Evolutionary conservation across 2,329 filamentous ascomycete species (phyloP).

Genomic region (Neonectria sp.): DNA sequence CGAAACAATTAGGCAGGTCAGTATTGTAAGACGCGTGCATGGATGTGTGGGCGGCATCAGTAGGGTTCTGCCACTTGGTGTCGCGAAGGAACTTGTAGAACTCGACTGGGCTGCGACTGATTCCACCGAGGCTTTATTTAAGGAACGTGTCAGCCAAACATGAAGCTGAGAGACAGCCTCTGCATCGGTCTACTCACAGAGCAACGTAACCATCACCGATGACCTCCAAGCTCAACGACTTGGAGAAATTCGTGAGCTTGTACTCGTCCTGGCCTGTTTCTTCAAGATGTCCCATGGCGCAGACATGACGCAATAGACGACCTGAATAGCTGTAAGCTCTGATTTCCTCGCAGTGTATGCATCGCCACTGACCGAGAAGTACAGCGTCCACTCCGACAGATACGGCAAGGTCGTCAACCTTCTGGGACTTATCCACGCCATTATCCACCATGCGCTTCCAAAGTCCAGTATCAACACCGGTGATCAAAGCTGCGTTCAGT

Average conservation of each 20-base stretch:
- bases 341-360: constrained; percentile 5
- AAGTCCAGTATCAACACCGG: constrained; percentile 53
- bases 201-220: constrained; percentile 51
- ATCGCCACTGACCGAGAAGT: constrained; percentile 45
- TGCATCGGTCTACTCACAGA: constrained; percentile 32
- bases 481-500: constrained; percentile 39
- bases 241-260: constrained; percentile 53
- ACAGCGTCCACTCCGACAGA: constrained; percentile 45
- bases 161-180: not conserved
- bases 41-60: constrained; percentile 13
- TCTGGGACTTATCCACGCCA: constrained; percentile 48
- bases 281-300: constrained; percentile 53
- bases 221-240: constrained; percentile 48
- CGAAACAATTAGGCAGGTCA: constrained; percentile 21
- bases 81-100: constrained; percentile 22
- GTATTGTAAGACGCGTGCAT: constrained; percentile 24
- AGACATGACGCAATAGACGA: constrained; percentile 54
- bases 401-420: constrained; percentile 47
- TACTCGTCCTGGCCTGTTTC: constrained; percentile 53
- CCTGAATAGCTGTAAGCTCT: constrained; percentile 10
- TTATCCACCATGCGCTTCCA: constrained; percentile 53
- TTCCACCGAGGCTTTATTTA: constrained; percentile 8
- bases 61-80: constrained; percentile 23
- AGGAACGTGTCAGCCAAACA: not conserved
- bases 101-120: constrained; percentile 22